Evolutionary conservation across 345 rosid genomes (phyloP), one percentile per base, ranked within the genome.

Genomic region (Hirschfeldia incana): DNA sequence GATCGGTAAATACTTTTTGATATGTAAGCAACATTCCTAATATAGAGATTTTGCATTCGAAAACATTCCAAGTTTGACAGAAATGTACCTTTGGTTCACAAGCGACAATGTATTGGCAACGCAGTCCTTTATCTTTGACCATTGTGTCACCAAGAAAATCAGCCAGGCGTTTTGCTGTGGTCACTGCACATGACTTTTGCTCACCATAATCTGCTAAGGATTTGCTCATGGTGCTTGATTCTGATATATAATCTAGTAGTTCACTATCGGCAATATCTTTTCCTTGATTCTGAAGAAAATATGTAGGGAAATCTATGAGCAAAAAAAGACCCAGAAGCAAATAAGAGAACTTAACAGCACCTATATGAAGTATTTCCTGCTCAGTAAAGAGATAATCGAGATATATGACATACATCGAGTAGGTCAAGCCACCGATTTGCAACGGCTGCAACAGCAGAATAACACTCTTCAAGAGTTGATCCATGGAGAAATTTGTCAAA

Each of bases 191-290:
- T 70, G 98, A 94, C 85, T 92, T 94, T 74, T 94, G 98, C 49
- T 83, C 87, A 72, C 98, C 98, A 76, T 94, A 94, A 59, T 94
- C 98, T n/a, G 85, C 91, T 81, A 94, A 84, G 29, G 98, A 92
- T 83, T 91, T 94, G 92, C 98, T 94, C 98, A 94, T 92, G 81
- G 98, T 94, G 87, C 98, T 94, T 67, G 98, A 94, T 84, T 94
- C 98, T 64, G 98, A 92, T 84, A 94, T 92, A 82, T 91, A 94
- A 83, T 92, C 98, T 69, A 94, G 81, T 87, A 94, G 85, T 84
- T 94, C 98, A 80, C 94, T 86, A 51, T 94, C 98, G 3, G 95
- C 94, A 82, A 94, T 82, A 85, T 94, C 95, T 71, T 81, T 87
- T 68, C 98, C 98, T 84, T 90, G 94, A 87, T 87, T 94, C 98